A percentile compares a stretch with the other conserved stretches of the same genome.
Conservation (phyloP, 768 basidiomycete genomes). For the Tricholoma hemisulphureum region DNA sequence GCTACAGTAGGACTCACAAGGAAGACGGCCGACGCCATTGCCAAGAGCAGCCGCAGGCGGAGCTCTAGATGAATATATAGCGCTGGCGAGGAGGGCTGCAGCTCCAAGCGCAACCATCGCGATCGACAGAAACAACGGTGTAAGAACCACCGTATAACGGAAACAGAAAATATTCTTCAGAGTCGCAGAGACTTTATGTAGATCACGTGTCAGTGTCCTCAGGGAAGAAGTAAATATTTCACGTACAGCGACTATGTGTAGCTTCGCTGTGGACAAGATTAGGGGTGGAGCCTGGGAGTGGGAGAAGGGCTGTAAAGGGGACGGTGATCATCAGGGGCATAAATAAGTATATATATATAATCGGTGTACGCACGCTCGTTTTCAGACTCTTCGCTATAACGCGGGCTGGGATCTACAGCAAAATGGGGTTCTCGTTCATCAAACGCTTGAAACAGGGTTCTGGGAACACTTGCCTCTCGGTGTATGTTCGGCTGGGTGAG, state of each 20-base stretch:
- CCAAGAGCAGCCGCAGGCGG: conserved; percentile 13
- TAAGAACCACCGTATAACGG: not conserved
- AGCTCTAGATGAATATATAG: not conserved
- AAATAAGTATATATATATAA: not conserved
- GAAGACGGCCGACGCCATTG: conserved; percentile 38
- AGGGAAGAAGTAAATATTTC: not conserved
- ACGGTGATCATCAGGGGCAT: not conserved
- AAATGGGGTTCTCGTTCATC: not conserved
- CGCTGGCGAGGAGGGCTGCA: conserved; percentile 1
- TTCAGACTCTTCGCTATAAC: conserved; percentile 1
- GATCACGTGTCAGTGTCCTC: not conserved
- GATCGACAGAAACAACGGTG: conserved; percentile 4
- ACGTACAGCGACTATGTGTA: not conserved
- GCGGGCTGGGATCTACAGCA: too few species aligned
- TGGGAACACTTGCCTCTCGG: too few species aligned
- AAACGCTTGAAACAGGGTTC: too few species aligned
- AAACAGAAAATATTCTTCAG: conserved; percentile 6
- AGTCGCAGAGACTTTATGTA: not conserved
- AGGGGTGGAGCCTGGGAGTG: not conserved
- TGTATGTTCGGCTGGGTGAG: too few species aligned
- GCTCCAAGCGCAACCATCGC: not conserved
- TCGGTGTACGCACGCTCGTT: conserved; percentile 1
- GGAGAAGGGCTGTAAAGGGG: conserved; percentile 6
- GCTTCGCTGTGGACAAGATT: not conserved
- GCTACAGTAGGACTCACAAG: conserved; percentile 25